A percentile compares a stretch with the other conserved stretches of the same genome.
Conservation (phyloP, 495 filamentous ascomycete species). For the Penicillium maclennaniae region DNA sequence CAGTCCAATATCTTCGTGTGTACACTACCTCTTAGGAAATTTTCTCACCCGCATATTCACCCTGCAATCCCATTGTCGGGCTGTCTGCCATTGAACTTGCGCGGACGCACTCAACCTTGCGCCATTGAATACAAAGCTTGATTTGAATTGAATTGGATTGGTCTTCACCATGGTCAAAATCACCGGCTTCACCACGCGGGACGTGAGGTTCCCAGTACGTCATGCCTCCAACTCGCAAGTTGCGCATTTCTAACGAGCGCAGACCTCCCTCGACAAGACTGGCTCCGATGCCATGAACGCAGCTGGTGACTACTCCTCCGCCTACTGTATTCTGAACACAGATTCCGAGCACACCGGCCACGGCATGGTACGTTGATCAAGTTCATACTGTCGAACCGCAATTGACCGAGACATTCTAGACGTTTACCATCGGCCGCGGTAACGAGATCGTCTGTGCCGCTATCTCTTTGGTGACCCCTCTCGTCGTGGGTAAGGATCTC, state of each 20-base stretch:
- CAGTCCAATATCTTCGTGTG: not conserved
- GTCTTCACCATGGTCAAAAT: conserved; percentile 64
- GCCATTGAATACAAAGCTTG: conserved; percentile 8
- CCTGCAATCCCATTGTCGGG: conserved; percentile 3
- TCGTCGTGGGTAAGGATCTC: conserved; percentile 68
- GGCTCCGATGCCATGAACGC: conserved; percentile 98
- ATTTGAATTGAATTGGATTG: not conserved
- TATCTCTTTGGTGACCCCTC: conserved; percentile 70
- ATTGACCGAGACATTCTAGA: conserved; percentile 44
- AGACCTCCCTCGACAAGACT: conserved; percentile 91
- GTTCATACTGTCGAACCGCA: not conserved
- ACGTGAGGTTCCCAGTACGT: conserved; percentile 83
- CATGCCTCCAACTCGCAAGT: not conserved
- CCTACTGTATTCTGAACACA: conserved; percentile 88
- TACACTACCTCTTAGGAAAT: not conserved
- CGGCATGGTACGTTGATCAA: conserved; percentile 64
- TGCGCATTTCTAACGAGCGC: not conserved
- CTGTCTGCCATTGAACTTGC: conserved; percentile 1
- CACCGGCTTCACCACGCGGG: conserved; percentile 71
- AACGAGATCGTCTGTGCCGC: conserved; percentile 91
- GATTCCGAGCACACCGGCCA: conserved; percentile 71
- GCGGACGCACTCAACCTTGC: not conserved
- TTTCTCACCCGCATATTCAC: conserved; percentile 3
- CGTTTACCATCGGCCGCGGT: conserved; percentile 93
- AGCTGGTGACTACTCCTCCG: conserved; percentile 86